These are phyloP conservation scores for Amaranthus tricolor DNA, from an alignment of 179 eudicot species.

Conservation along the genomic window DNA sequence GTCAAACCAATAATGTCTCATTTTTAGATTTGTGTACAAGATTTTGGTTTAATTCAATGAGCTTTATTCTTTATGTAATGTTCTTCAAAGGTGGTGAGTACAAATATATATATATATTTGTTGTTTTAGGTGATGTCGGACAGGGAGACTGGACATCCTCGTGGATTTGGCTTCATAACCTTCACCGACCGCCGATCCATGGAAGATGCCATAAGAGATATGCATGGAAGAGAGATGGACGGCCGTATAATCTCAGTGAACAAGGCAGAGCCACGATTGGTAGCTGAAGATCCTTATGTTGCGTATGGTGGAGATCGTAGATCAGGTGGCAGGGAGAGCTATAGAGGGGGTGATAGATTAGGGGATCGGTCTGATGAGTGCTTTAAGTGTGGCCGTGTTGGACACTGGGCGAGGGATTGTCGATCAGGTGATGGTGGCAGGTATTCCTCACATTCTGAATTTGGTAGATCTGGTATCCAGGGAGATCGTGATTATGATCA, in stretches of 20 bases:
- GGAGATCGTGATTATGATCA: conserved; percentile 39
- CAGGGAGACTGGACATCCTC: conserved; percentile 55
- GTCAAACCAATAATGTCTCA: neutral
- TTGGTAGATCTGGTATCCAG: conserved; percentile 28
- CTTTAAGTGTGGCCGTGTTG: conserved; percentile 50
- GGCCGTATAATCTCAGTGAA: conserved; percentile 48
- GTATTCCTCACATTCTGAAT: conserved; percentile 31
- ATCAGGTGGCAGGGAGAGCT: conserved; percentile 38
- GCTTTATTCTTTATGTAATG: neutral
- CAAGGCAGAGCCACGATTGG: conserved; percentile 47
- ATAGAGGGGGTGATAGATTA: conserved; percentile 31
- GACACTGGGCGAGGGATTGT: conserved; percentile 52
- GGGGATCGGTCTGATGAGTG: conserved; percentile 39
- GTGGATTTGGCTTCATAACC: conserved; percentile 53
- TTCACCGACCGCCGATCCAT: conserved; percentile 45
- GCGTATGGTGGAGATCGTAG: conserved; percentile 32
- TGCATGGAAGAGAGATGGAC: conserved; percentile 51
- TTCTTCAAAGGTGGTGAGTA: neutral
- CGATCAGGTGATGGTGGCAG: conserved; percentile 35
- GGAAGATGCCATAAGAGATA: conserved; percentile 51
- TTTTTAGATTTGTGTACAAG: neutral
- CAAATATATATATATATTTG: neutral
- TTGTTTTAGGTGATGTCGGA: conserved; percentile 46
- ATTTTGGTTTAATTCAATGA: neutral
- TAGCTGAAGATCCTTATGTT: conserved; percentile 37